These are phyloP conservation scores for Prunella vulgaris DNA, from an alignment of 257 asterid genomes.

Conservation along the genomic window DNA sequence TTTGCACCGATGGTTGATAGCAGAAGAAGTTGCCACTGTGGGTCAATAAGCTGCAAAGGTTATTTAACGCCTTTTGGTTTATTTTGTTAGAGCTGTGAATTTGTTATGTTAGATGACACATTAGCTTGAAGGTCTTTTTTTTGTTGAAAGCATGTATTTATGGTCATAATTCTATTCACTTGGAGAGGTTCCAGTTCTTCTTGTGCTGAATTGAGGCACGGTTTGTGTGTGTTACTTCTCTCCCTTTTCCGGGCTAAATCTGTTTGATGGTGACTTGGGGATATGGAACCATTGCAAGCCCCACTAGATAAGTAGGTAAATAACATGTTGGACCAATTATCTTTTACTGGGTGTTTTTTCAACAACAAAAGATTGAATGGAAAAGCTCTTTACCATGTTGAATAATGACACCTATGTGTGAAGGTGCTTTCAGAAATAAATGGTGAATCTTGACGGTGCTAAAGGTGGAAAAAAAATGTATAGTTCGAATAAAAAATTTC, in stretches of 20 bases:
- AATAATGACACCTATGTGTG: neutral
- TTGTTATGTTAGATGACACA: neutral
- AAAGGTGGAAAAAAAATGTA: neutral
- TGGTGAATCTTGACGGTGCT: neutral
- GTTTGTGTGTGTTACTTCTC: neutral
- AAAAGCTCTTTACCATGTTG: neutral
- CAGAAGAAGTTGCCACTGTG: conserved; percentile 35
- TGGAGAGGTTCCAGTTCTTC: conserved; percentile 3
- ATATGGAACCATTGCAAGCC: neutral
- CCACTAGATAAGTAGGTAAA: neutral
- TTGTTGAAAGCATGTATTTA: neutral
- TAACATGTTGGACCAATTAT: neutral
- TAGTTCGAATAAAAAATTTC: neutral
- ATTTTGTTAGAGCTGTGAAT: neutral
- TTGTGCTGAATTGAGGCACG: conserved; percentile 4
- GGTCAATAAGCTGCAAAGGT: conserved; percentile 63
- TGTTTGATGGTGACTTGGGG: conserved; percentile 7
- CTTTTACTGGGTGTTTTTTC: neutral
- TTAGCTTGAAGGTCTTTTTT: neutral
- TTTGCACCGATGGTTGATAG: conserved; percentile 50
- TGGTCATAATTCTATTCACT: neutral
- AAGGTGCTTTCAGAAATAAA: neutral
- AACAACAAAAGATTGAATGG: neutral
- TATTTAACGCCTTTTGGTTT: neutral
- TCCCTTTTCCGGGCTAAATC: too few species aligned